Evolutionary conservation across 2,329 filamentous ascomycete species (phyloP).

Genomic region (Colletotrichum zoysiae): DNA sequence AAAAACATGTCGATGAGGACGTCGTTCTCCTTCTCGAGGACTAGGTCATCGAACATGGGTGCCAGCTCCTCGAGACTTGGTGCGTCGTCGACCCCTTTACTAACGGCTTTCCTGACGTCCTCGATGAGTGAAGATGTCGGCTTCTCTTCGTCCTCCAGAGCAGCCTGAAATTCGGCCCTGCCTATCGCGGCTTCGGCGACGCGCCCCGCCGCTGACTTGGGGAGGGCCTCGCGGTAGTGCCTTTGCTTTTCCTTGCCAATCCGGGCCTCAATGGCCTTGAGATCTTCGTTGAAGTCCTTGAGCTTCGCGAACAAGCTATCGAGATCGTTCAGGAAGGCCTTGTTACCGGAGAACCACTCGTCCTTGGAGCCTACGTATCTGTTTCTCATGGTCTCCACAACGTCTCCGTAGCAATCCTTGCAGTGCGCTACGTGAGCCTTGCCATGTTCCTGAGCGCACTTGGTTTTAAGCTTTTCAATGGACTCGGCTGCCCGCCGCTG

Average conservation of each 20-base stretch:
- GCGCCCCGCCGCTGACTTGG: slow-evolving; percentile 39
- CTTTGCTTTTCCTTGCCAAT: slow-evolving; percentile 65
- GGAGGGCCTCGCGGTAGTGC: slow-evolving; percentile 61
- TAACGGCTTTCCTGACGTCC: slow-evolving; percentile 29
- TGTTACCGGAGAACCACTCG: slow-evolving; percentile 67
- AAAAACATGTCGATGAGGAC: slow-evolving; percentile 48
- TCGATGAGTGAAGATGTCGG: slow-evolving; percentile 14
- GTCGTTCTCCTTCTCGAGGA: slow-evolving; percentile 25
- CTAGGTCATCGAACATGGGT: slow-evolving; percentile 35
- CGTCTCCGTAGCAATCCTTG: slow-evolving; percentile 60
- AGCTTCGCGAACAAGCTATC: slow-evolving; percentile 63
- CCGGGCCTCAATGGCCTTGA: slow-evolving; percentile 62
- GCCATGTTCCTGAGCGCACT: slow-evolving; percentile 59
- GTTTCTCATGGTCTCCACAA: slow-evolving; percentile 60
- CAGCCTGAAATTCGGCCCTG: slow-evolving; percentile 20
- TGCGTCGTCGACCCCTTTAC: slow-evolving; percentile 6
- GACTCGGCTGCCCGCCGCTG: slow-evolving; percentile 49
- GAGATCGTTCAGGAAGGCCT: slow-evolving; percentile 63
- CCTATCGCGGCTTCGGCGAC: slow-evolving; percentile 38
- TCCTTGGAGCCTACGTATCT: slow-evolving; percentile 52
- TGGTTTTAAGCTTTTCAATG: slow-evolving; percentile 56
- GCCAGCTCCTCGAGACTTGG: slow-evolving; percentile 33
- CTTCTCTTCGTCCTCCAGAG: slow-evolving; percentile 34
- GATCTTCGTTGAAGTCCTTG: slow-evolving; percentile 56
- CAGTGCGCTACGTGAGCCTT: slow-evolving; percentile 61